These are phyloP conservation scores for Erythrobasidium yunnanense DNA, from an alignment of 768 basidiomycete genomes.

Conservation along the genomic window DNA sequence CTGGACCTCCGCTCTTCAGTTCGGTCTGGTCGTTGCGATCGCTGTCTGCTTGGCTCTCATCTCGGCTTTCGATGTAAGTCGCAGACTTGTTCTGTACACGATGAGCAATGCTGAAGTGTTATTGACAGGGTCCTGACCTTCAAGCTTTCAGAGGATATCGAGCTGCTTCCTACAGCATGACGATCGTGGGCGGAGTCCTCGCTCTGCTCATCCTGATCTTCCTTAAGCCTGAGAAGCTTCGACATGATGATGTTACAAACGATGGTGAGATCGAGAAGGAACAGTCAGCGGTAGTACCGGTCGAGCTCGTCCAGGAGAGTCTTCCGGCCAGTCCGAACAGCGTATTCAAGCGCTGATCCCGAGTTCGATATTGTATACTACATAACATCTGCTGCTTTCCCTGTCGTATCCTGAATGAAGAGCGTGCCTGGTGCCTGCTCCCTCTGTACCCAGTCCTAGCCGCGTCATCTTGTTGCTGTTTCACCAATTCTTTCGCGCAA, in stretches of 20 bases:
- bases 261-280: too few relatives aligned
- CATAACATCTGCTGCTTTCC: too few relatives aligned
- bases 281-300: too few relatives aligned
- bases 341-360: too few relatives aligned
- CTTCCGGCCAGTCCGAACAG: too few relatives aligned
- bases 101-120: not conserved
- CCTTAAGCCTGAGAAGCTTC: not conserved
- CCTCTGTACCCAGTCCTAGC: too few relatives aligned
- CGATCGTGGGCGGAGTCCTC: not conserved
- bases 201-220: not conserved
- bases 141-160: not conserved
- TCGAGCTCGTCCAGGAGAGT: too few relatives aligned
- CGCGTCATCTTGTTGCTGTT: conserved; percentile 6
- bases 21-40: not conserved
- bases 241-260: not conserved
- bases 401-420: too few relatives aligned
- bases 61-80: not conserved
- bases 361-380: too few relatives aligned
- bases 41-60: not conserved
- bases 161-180: not conserved
- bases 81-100: not conserved
- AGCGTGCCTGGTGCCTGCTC: too few relatives aligned
- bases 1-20: conserved; percentile 1
- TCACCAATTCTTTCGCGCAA: too few relatives aligned
- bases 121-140: not conserved